Percentiles rank a stretch among this genome's conserved stretches.
Conservation (phyloP, 306 rosid species). For the Cyclanthera cordifolia region DNA sequence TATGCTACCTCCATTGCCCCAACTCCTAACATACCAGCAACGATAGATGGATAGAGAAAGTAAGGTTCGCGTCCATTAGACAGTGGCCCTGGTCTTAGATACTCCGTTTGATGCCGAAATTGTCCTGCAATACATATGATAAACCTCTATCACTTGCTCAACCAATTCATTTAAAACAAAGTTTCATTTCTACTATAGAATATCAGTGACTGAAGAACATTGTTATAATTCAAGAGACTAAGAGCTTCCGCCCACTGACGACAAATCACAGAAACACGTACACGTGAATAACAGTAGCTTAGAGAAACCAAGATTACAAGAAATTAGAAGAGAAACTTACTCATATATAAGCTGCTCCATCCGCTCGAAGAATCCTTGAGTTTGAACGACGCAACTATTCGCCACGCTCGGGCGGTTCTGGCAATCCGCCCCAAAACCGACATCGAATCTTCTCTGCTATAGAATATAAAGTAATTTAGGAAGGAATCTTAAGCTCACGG, state of each 20-base stretch:
- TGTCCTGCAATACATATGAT: background rate
- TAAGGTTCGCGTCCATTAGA: slow-evolving; percentile 11
- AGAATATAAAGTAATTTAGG: background rate
- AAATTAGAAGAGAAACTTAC: slow-evolving; percentile 20
- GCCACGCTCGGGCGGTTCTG: slow-evolving; percentile 27
- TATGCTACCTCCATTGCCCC: slow-evolving; percentile 32
- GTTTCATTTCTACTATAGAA: background rate
- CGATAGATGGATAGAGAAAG: slow-evolving; percentile 29
- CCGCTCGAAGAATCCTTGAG: slow-evolving; percentile 35
- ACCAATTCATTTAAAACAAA: background rate
- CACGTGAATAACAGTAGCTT: background rate
- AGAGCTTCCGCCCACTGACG: too few species aligned
- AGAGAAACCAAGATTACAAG: background rate
- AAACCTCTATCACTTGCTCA: background rate
- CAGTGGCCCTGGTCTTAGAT: slow-evolving; percentile 10
- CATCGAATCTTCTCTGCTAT: slow-evolving; percentile 22
- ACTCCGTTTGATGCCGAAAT: background rate
- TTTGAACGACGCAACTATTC: slow-evolving; percentile 21
- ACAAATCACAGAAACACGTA: background rate
- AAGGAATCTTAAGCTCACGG: background rate
- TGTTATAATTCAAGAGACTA: background rate
- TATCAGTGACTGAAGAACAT: background rate
- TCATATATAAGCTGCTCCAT: slow-evolving; percentile 17
- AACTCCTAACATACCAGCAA: slow-evolving; percentile 45
- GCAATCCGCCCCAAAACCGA: slow-evolving; percentile 25